Percentiles rank a stretch among this genome's conserved stretches.
Evolutionary conservation across 1,139 yeast species (phyloP).

Genomic region (Candida buenavistaensis): DNA sequence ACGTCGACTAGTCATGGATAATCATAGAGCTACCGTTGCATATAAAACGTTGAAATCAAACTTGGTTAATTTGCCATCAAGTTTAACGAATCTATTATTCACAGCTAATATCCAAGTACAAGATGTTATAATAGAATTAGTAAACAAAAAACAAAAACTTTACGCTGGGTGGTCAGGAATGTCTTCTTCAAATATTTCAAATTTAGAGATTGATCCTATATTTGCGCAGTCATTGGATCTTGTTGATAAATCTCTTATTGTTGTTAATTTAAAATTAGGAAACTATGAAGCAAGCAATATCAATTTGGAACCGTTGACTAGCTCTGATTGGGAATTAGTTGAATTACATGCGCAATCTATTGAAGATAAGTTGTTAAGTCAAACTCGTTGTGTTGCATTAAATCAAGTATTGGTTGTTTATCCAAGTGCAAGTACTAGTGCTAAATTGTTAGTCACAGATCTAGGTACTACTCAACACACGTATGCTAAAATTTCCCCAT

Average conservation of each 20-base stretch:
- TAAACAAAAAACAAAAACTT: slow-evolving; percentile 22
- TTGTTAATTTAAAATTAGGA: slow-evolving; percentile 42
- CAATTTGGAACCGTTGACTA: slow-evolving; percentile 72
- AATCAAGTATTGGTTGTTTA: slow-evolving; percentile 68
- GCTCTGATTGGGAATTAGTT: slow-evolving; percentile 89
- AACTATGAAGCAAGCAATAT: slow-evolving; percentile 58
- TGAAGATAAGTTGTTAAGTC: slow-evolving; percentile 74
- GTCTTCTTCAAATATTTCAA: slow-evolving; percentile 30
- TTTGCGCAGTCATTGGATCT: slow-evolving; percentile 51
- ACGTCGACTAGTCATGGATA: too few species aligned
- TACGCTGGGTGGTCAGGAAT: slow-evolving; percentile 89
- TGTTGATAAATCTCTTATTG: slow-evolving; percentile 42
- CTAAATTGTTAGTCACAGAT: slow-evolving; percentile 62
- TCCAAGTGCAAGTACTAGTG: slow-evolving; percentile 65
- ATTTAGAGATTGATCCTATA: slow-evolving; percentile 41
- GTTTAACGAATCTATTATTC: slow-evolving; percentile 47
- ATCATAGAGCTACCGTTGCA: slow-evolving; percentile 30
- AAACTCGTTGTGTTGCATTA: slow-evolving; percentile 71
- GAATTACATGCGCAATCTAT: slow-evolving; percentile 78
- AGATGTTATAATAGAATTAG: slow-evolving; percentile 55
- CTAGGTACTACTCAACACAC: slow-evolving; percentile 50
- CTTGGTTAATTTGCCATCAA: slow-evolving; percentile 59
- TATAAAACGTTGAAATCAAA: slow-evolving; percentile 48
- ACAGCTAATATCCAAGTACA: slow-evolving; percentile 59
- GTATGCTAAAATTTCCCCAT: slow-evolving; percentile 65